These are phyloP conservation scores for Houttuynia cordata DNA, from an alignment of 164 flowering plant genomes.

Conservation along the genomic window DNA sequence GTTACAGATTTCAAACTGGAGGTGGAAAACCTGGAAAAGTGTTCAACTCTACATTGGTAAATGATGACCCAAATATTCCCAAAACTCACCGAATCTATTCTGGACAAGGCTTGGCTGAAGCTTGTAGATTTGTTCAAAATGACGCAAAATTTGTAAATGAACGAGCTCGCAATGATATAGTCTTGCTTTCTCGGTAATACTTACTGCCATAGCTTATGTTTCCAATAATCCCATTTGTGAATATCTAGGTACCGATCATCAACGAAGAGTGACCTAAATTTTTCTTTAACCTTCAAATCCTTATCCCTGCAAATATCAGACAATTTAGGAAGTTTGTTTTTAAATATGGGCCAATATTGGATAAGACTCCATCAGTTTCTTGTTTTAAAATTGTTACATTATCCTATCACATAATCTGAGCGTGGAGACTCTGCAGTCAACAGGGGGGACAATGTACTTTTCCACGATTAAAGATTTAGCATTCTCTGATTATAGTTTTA, in stretches of 20 bases:
- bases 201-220: not conserved
- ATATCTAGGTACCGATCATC: too few species aligned
- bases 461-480: not conserved
- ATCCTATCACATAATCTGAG: not conserved
- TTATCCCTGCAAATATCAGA: not conserved
- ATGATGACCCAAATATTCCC: constrained; percentile 11
- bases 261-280: too few species aligned
- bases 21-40: constrained; percentile 4
- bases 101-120: constrained; percentile 53
- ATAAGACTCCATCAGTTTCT: too few species aligned
- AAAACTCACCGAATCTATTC: constrained; percentile 13
- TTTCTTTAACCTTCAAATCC: too few species aligned
- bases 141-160: constrained; percentile 92
- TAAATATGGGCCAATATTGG: not conserved
- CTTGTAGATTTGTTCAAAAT: constrained; percentile 65
- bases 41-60: constrained; percentile 4
- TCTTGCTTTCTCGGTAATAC: constrained; percentile 82
- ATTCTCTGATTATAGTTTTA: not conserved
- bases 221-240: not conserved
- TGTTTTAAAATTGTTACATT: too few species aligned
- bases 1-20: constrained; percentile 3
- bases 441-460: not conserved
- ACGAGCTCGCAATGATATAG: constrained; percentile 79
- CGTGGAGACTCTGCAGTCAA: not conserved
- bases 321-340: not conserved